Base-by-base conservation (phyloP, 352 stramenopile species). In the Pythium myriotylum region DNA sequence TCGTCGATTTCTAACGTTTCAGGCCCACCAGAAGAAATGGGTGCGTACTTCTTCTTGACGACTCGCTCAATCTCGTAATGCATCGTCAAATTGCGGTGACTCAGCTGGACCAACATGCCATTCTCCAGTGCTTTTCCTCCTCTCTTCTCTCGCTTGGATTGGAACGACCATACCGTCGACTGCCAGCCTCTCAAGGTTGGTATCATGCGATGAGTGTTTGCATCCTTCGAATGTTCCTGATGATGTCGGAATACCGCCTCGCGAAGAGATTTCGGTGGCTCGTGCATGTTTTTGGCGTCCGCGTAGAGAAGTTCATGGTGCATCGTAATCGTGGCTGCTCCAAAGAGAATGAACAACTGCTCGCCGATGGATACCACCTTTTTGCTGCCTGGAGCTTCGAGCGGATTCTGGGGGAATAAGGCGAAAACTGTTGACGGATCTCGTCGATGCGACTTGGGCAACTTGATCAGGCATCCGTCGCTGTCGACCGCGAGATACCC, bases 391-490 rank as follows among this genome's bases (percentile, higher is more conserved):
- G 60, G 29, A 16, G 35, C 62, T 0, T 29, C 27, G 1, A 74
- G 47, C 4, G 73, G 63, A 37, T 79, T 61, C 12, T 62, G 67
- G 16, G 66, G 61, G 22, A 86, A 83, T 19, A 83, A 49, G 6
- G 64, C 79, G 17, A 86, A 32, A n/a, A 72, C 20, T 13, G 76
- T 79, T 0, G 72, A 59, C 1, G 71, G 62, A 33, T 86, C 74
- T 10, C 66, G 52, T 7, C 17, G 46, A 42, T 64, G 53, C 8
- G 59, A 41, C 2, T 49, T 13, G 1, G 68, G 45, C 7, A 68
- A 55, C 58, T 86, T 86, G 19, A 66, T 59, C 22, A 83, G 7
- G 1, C 47, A 66, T 2, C 76, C 73, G 29, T 77, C 65, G 2
- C 43, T 52, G 23, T 83, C 76, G 10, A 86, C 22, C 9, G 76